phyloP scores from a whole-genome alignment of 1,139 yeast species.

The Komagataea norvegica region DNA sequence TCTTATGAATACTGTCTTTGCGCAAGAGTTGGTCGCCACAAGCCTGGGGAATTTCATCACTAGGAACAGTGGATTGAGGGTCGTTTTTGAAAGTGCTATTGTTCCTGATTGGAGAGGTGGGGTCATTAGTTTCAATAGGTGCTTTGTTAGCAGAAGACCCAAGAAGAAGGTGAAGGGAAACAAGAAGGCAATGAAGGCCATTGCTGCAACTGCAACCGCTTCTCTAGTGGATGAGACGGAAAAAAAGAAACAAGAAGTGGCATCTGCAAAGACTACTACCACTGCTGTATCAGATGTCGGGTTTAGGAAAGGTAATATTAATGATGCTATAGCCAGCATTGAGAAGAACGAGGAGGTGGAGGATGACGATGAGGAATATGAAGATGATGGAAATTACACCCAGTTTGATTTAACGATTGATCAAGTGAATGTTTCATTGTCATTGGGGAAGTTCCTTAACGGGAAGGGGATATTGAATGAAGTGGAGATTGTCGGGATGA shows the following conservation, averaged over 20 bases:
- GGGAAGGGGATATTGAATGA: slow-evolving; percentile 86
- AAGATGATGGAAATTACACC: slow-evolving; percentile 90
- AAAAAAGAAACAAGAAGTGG: too few species aligned
- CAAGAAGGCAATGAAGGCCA: too few species aligned
- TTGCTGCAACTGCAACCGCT: too few species aligned
- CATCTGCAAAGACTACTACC: too few species aligned
- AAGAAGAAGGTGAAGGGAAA: slow-evolving; percentile 35
- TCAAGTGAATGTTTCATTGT: slow-evolving; percentile 73
- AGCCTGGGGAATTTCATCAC: slow-evolving; percentile 80
- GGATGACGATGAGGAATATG: slow-evolving; percentile 34
- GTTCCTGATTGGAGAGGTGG: slow-evolving; percentile 96
- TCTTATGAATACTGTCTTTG: slow-evolving; percentile 78
- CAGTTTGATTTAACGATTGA: slow-evolving; percentile 91
- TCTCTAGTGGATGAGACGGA: too few species aligned
- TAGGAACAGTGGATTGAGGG: slow-evolving; percentile 77
- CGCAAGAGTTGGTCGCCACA: slow-evolving; percentile 84
- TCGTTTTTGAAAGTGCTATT: slow-evolving; percentile 88
- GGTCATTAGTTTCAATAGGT: slow-evolving; percentile 75
- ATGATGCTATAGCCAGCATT: slow-evolving; percentile 53
- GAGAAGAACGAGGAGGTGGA: slow-evolving; percentile 29
- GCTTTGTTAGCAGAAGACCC: slow-evolving; percentile 85
- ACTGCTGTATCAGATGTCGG: too few species aligned
- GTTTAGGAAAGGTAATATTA: slow-evolving; percentile 71
- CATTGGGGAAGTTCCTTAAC: slow-evolving; percentile 81
- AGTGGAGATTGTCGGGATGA: slow-evolving; percentile 73